Evolutionary conservation across 306 rosid genomes (phyloP).

Genomic region (Quillaja saponaria): DNA sequence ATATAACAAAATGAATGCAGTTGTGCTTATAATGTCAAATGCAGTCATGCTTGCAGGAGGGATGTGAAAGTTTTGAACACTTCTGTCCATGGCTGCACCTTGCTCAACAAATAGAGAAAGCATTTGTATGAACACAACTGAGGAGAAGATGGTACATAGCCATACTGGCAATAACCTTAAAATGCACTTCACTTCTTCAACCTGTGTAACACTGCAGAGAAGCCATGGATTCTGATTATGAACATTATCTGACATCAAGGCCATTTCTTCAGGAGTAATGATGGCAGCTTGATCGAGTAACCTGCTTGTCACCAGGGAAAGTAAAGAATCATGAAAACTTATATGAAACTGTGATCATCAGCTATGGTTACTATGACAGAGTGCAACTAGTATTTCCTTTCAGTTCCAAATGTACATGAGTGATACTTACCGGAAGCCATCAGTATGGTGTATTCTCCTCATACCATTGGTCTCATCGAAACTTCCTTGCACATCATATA

Average conservation of each 20-base stretch:
- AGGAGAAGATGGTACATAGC: conserved; percentile 78
- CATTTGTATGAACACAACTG: conserved; percentile 79
- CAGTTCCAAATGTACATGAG: no score
- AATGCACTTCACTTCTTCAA: conserved; percentile 76
- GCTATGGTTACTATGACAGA: not conserved
- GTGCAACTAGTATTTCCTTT: not conserved
- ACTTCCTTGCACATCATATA: conserved; percentile 44
- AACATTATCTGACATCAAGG: no score
- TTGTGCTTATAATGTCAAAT: conserved; percentile 64
- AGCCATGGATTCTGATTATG: conserved; percentile 63
- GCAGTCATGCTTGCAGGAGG: conserved; percentile 84
- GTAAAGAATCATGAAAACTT: conserved; percentile 17
- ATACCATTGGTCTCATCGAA: conserved; percentile 50
- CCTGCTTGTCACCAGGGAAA: not conserved
- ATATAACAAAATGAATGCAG: conserved; percentile 53
- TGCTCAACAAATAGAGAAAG: conserved; percentile 80
- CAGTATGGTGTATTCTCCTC: conserved; percentile 55
- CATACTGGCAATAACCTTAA: conserved; percentile 70
- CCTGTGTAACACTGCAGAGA: conserved; percentile 69
- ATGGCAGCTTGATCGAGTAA: conserved; percentile 13
- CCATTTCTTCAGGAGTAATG: no score
- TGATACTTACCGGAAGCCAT: conserved; percentile 53
- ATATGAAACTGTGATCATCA: not conserved
- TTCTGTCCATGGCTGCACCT: conserved; percentile 67
- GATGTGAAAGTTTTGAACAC: conserved; percentile 41